A percentile compares a stretch with the other conserved stretches of the same genome.
Evolutionary conservation across 805 yeast genomes (phyloP).

Genomic region (Osmozyma mogii): DNA sequence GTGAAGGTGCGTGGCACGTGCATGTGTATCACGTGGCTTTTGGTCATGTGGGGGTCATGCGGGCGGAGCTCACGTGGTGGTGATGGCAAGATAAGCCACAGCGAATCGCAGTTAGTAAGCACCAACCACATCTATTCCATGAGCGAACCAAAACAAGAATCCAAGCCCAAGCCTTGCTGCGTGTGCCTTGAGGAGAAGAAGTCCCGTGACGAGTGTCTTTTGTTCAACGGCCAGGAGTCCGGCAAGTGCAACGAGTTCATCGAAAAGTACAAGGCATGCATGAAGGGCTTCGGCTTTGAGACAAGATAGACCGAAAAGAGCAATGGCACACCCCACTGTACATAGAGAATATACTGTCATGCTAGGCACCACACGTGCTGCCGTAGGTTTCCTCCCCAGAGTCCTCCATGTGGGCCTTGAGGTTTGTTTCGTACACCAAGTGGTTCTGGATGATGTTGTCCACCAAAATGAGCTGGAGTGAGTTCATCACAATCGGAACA

Average conservation of each 20-base stretch:
- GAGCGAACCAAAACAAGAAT: constrained; percentile 6
- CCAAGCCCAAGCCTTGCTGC: constrained; percentile 92
- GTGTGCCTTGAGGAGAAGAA: constrained; percentile 84
- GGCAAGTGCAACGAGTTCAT: constrained; percentile 73
- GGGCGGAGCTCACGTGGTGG: no score
- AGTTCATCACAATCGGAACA: constrained; percentile 66
- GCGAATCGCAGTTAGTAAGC: no score
- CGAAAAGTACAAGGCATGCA: constrained; percentile 70
- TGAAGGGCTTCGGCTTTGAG: constrained; percentile 86
- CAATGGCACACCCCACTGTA: no score
- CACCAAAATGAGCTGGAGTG: constrained; percentile 63
- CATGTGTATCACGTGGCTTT: no score
- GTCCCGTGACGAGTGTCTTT: constrained; percentile 77
- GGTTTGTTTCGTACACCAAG: constrained; percentile 26
- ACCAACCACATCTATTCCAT: no score
- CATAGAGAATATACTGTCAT: no score
- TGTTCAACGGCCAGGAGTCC: constrained; percentile 74
- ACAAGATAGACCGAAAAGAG: no score
- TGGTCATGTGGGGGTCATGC: no score
- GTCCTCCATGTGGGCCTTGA: not conserved
- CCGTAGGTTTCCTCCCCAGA: no score
- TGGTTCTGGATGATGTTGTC: constrained; percentile 67
- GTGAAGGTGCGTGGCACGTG: no score
- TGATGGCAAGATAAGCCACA: no score
- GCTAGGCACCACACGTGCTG: no score